Conservation (phyloP, 176 grass and related monocot species). For the Elymus sibiricus region DNA sequence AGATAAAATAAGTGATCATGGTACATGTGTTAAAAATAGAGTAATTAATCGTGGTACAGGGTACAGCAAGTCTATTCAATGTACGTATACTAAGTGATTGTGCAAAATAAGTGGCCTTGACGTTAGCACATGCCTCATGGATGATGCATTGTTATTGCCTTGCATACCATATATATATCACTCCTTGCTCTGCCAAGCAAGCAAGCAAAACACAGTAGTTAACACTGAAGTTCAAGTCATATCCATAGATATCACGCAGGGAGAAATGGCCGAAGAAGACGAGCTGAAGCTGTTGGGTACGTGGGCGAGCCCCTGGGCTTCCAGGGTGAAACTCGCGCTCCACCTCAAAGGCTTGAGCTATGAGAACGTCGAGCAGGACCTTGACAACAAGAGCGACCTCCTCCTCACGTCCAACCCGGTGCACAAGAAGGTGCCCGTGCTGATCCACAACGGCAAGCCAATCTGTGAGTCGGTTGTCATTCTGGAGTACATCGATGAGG, state of each 20-base stretch:
- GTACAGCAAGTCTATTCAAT: background rate
- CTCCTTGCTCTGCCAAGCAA: background rate
- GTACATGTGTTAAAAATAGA: too few species aligned
- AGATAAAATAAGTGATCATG: too few species aligned
- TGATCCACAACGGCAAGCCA: slow-evolving; percentile 31
- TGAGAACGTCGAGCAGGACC: slow-evolving; percentile 15
- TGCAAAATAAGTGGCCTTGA: background rate
- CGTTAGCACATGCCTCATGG: background rate
- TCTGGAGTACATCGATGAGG: background rate
- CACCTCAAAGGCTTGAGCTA: slow-evolving; percentile 29
- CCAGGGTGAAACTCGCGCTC: slow-evolving; percentile 36
- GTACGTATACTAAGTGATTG: background rate
- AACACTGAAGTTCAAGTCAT: background rate
- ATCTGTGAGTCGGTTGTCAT: slow-evolving; percentile 35
- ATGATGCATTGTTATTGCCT: background rate
- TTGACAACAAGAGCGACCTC: slow-evolving; percentile 47
- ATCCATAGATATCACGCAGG: background rate
- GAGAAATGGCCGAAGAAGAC: background rate
- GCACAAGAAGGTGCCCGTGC: slow-evolving; percentile 48
- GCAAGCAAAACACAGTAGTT: background rate
- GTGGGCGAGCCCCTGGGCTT: slow-evolving; percentile 7
- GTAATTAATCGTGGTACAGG: too few species aligned
- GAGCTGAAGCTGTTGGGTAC: slow-evolving; percentile 38
- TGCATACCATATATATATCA: background rate
- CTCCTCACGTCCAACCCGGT: slow-evolving; percentile 46